Percentiles rank a stretch among this genome's conserved stretches.
phyloP scores from a whole-genome alignment of 2,329 filamentous ascomycete genomes.

The Aureobasidium melanogenum region DNA sequence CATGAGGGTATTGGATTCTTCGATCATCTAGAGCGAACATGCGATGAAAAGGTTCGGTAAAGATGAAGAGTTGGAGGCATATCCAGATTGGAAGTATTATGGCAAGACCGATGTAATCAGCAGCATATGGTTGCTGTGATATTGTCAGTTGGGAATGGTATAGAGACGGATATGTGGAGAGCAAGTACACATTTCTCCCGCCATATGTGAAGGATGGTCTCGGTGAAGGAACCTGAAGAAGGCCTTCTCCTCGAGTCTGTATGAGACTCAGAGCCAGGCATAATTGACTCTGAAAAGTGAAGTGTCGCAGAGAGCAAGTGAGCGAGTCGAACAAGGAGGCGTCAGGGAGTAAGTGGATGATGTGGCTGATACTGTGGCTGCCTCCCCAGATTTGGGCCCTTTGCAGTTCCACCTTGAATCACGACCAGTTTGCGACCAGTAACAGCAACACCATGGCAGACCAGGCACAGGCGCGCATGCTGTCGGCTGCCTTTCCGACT shows the following conservation, averaged over 20 bases:
- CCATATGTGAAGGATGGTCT: slow-evolving; percentile 13
- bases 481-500: slow-evolving; percentile 63
- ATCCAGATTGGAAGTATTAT: slow-evolving; percentile 61
- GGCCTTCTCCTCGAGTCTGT: slow-evolving; percentile 2
- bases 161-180: background rate
- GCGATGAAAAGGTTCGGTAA: slow-evolving; percentile 81
- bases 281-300: background rate
- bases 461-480: slow-evolving; percentile 35
- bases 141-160: background rate
- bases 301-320: background rate
- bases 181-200: slow-evolving; percentile 13
- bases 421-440: background rate
- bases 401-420: background rate
- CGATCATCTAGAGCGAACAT: slow-evolving; percentile 87
- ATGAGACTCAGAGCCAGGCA: slow-evolving; percentile 16
- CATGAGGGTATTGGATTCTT: slow-evolving; percentile 77
- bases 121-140: slow-evolving; percentile 68
- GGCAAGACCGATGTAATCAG: slow-evolving; percentile 75
- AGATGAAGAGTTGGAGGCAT: slow-evolving; percentile 52
- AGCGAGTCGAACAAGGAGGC: background rate
- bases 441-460: slow-evolving; percentile 47
- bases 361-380: background rate
- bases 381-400: background rate
- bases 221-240: slow-evolving; percentile 1
- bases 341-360: background rate